Conservation (phyloP, 495 filamentous ascomycete genomes). For the Zalerion maritima region DNA sequence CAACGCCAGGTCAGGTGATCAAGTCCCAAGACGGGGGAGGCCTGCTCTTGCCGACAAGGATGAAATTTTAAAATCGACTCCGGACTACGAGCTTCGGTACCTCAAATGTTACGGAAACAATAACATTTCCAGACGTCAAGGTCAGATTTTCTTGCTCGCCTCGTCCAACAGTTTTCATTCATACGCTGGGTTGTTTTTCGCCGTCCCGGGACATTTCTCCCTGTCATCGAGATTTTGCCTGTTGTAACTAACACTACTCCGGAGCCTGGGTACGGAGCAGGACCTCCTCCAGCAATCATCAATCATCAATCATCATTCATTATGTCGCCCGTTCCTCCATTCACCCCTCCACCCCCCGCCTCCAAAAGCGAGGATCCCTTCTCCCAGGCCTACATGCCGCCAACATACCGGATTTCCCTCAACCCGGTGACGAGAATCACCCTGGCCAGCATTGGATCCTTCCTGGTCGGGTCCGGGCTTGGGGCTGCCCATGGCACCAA, state of each 20-base stretch:
- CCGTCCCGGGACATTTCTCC: background rate
- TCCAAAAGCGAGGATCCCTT: conserved; percentile 11
- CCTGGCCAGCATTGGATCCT: conserved; percentile 40
- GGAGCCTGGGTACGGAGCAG: too few relatives aligned
- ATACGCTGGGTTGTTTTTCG: background rate
- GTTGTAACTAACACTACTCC: too few relatives aligned
- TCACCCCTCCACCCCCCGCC: conserved; percentile 4
- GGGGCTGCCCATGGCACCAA: conserved; percentile 60
- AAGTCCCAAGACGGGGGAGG: background rate
- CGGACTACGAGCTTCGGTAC: background rate
- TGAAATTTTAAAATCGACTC: background rate
- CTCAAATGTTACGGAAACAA: conserved; percentile 2
- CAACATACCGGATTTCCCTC: too few relatives aligned
- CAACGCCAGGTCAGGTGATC: conserved; percentile 3
- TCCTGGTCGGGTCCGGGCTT: conserved; percentile 49
- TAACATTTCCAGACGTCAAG: background rate
- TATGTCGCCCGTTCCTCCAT: conserved; percentile 1
- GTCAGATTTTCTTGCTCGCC: background rate
- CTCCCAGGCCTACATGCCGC: conserved; percentile 44
- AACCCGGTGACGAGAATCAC: conserved; percentile 43
- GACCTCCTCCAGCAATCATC: too few relatives aligned
- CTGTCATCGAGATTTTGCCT: too few relatives aligned
- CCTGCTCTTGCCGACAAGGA: background rate
- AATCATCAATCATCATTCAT: too few relatives aligned
- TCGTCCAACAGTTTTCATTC: background rate